Percentiles rank a stretch among this genome's conserved stretches.
Conservation (phyloP, 768 basidiomycete genomes). For the Amanita polypyramis region DNA sequence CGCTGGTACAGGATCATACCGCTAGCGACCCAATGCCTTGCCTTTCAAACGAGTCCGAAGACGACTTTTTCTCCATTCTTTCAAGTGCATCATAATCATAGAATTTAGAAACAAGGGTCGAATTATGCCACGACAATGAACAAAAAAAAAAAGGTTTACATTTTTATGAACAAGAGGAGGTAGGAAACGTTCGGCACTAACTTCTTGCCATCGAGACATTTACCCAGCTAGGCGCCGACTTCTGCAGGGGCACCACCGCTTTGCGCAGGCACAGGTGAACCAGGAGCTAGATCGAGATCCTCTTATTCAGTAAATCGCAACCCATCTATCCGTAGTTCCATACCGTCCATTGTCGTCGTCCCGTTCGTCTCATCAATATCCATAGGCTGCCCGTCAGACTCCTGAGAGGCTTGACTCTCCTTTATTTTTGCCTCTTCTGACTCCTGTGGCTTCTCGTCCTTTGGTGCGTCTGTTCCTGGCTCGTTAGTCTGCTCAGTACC, state of each 20-base stretch:
- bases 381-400: background rate
- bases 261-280: slow-evolving; percentile 1
- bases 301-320: slow-evolving; percentile 1
- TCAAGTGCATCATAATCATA: background rate
- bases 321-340: background rate
- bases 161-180: background rate
- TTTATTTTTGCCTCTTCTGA: background rate
- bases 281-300: slow-evolving; percentile 2
- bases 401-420: background rate
- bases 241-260: background rate
- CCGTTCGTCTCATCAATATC: background rate
- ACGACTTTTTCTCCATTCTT: background rate
- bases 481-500: background rate
- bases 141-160: background rate
- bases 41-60: background rate
- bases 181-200: background rate
- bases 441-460: background rate
- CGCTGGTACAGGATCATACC: background rate
- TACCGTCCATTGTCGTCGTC: background rate
- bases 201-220: background rate
- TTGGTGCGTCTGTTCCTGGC: background rate
- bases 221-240: background rate
- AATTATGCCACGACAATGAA: background rate
- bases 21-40: background rate
- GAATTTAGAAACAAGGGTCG: background rate